Evolutionary conservation across 495 filamentous ascomycete species (phyloP), one percentile per base, ranked within the genome.

Genomic region (Lophium mytilinum): DNA sequence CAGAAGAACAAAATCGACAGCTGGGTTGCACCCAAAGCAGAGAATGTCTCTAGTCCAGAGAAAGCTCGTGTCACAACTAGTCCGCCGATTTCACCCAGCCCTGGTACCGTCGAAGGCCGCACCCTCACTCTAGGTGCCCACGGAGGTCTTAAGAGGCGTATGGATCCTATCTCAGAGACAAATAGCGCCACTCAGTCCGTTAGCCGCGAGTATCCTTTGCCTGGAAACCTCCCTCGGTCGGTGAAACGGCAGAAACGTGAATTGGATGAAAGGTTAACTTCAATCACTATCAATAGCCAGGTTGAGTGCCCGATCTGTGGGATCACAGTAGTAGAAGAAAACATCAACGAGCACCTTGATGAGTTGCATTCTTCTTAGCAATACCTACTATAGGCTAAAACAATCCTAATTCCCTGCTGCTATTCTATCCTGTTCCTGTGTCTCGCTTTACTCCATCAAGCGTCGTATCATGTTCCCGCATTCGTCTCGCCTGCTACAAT

Each of bases 1-100:
- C 69, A 71, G 57, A 71, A 66, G 58, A 71, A 70, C 43, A 71
- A 70, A 55, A 52, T 71, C 36, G 66, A 71, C 57, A 41, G 46
- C 7, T 71, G 69, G 69, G 58, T 67, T 10, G 59, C 64, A 37
- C 17, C 17, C 12, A 45, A 37, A 33, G 37, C 17, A 18, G 43
- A 49, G 50, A 52, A 46, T 57, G 40, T 60, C 33, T 40, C 42
- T n/a, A 56, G 54, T n/a, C 9, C 17, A n/a, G 21, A 33, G 45
- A 48, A 19, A 9, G 15, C 45, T 8, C 30, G 14, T 9, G n/a
- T 21, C 43, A 24, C 12, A 18, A 9, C 24, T 6, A 30, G 15
- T 14, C 21, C 45, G 12, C 3, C 21, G 17, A 33, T 24, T 9
- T 1, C 45, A 19, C 9, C 8, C 33, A 8, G 2, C 0, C 24